Evolutionary conservation across 2,329 filamentous ascomycete genomes (phyloP), one percentile per base, ranked within the genome.

Genomic region (Cercospora sp.): DNA sequence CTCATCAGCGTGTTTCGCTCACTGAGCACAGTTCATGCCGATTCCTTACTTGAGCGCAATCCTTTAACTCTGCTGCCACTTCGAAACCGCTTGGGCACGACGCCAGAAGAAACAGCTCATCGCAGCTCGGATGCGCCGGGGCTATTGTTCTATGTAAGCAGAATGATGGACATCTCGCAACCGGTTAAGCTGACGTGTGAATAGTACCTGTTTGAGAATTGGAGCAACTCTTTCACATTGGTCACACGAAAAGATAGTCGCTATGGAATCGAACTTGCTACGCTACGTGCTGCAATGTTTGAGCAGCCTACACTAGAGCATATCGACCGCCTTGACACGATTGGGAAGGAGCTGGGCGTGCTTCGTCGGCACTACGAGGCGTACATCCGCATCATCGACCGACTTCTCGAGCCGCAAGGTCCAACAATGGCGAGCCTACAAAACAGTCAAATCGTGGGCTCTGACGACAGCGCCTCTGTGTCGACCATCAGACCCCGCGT

Each of bases 201-300:
- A 51, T n/a, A 64, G 62, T 90, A 89, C 73, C 79, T 90, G 0
- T 90, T 90, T 73, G 88, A 90, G 73, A 88, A 90, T 74, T 90
- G 88, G 81, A 83, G 84, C 40, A 86, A 87, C 3, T 87, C 86
- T 0, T 87, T 86, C 62, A 84, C 84, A 28, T 80, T 90, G 10
- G 80, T 90, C 12, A 85, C 82, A 9, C 73, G 84, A 73, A 74
- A 77, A 68, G 75, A 86, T 75, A 80, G 81, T 68, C 81, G 81
- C 28, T 85, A 84, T 65, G 81, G 80, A 9, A 76, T 79, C 3
- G 82, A 84, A 66, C 77, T 90, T 69, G 70, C 51, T 61, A 37
- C 65, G 63, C 79, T 83, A 73, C 83, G 84, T 45, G 78, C 80
- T 12, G 82, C 87, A 63, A 87, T 90, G 78, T 85, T 90, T 37